A percentile compares a stretch with the other conserved stretches of the same genome.
Evolutionary conservation across 306 rosid species (phyloP).

Genomic region (Corylus avellana): DNA sequence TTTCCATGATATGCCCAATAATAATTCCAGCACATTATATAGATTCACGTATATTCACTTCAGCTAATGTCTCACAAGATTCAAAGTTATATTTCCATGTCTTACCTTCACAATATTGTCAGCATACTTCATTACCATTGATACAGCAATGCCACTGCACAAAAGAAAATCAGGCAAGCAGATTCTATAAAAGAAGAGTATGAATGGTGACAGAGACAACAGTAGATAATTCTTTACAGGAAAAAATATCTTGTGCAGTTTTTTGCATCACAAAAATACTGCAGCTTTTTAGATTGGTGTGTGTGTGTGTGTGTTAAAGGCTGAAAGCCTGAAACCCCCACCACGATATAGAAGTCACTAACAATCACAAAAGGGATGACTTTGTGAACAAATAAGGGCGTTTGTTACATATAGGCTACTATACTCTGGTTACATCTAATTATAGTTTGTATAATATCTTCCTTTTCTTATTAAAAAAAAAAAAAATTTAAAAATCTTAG

Average conservation of each 20-base stretch:
- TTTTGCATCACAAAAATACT: background rate
- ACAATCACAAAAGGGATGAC: constrained; percentile 15
- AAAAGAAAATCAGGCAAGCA: constrained; percentile 27
- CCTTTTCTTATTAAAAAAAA: too few species aligned
- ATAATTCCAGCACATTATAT: background rate
- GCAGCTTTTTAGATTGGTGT: background rate
- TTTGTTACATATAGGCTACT: constrained; percentile 2
- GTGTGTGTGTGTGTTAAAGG: too few species aligned
- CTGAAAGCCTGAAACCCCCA: constrained; percentile 9
- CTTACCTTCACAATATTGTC: constrained; percentile 97
- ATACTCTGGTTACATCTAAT: constrained; percentile 1
- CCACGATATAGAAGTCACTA: constrained; percentile 12
- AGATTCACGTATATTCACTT: constrained; percentile 20
- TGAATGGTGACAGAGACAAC: background rate
- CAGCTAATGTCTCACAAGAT: constrained; percentile 17
- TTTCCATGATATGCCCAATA: background rate
- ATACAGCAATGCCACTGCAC: constrained; percentile 95
- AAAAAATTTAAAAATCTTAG: background rate
- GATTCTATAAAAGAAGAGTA: constrained; percentile 10
- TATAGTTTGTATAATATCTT: too few species aligned
- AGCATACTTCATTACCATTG: constrained; percentile 97
- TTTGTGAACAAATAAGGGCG: constrained; percentile 4
- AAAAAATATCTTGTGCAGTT: background rate
- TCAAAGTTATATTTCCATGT: constrained; percentile 21
- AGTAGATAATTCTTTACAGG: background rate